These are phyloP conservation scores for Fusarium nurragi DNA, from an alignment of 2,329 filamentous ascomycete genomes.

Conservation along the genomic window DNA sequence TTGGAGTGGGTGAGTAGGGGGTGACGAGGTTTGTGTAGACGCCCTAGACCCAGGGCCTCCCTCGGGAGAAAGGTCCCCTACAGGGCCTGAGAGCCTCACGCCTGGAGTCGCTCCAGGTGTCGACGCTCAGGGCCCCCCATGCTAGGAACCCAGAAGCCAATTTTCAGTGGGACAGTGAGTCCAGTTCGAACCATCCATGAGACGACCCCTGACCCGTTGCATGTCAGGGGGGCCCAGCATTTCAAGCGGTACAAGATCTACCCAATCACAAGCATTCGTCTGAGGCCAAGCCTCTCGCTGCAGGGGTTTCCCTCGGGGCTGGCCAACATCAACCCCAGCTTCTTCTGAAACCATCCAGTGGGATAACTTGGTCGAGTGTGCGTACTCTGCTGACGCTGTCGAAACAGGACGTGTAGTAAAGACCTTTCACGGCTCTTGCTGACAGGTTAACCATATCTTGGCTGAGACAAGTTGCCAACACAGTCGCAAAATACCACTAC, in stretches of 20 bases:
- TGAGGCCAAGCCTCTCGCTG: constrained; percentile 15
- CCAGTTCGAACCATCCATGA: constrained; percentile 10
- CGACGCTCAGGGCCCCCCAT: constrained; percentile 2
- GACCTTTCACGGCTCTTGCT: background rate
- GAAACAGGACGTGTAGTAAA: background rate
- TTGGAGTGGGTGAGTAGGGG: constrained; percentile 21
- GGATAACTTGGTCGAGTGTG: constrained; percentile 18
- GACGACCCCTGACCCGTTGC: constrained; percentile 28
- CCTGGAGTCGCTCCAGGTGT: constrained; percentile 27
- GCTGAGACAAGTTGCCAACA: background rate
- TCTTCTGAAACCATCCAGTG: constrained; percentile 38
- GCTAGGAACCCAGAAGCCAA: background rate
- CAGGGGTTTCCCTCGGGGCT: constrained; percentile 24
- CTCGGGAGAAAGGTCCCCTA: background rate
- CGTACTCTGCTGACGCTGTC: background rate
- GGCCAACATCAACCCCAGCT: constrained; percentile 36
- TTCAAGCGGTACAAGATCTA: background rate
- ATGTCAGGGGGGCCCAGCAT: constrained; percentile 1
- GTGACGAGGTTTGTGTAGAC: constrained; percentile 26
- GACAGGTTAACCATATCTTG: background rate
- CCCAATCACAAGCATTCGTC: constrained; percentile 11
- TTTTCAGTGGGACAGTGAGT: constrained; percentile 11
- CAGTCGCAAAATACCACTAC: constrained; percentile 8
- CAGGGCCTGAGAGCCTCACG: constrained; percentile 11
- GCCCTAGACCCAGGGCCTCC: constrained; percentile 7